These are phyloP conservation scores for Hirsutella minnesotensis DNA, from an alignment of 2,329 filamentous ascomycete genomes.

Conservation along the genomic window DNA sequence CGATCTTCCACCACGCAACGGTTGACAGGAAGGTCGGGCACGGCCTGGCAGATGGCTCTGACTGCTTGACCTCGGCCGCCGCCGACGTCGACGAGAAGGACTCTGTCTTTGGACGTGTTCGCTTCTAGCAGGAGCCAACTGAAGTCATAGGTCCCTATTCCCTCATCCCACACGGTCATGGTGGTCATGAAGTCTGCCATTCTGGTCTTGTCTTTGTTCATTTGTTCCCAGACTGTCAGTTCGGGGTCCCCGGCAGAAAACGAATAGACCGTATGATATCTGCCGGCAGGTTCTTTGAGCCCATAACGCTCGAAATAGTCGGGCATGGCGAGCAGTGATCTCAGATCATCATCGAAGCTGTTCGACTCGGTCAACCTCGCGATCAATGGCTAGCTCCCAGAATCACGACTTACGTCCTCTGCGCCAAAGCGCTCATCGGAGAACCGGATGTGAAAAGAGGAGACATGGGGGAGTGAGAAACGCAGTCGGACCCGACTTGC, in stretches of 20 bases:
- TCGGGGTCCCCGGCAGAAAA: constrained; percentile 17
- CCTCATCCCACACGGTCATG: constrained; percentile 14
- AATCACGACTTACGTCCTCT: constrained; percentile 1
- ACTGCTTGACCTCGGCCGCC: constrained; percentile 10
- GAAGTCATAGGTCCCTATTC: constrained; percentile 17
- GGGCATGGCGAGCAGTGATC: constrained; percentile 12
- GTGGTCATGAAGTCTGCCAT: constrained; percentile 13
- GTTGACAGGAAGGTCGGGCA: constrained; percentile 1
- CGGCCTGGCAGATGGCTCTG: constrained; percentile 6
- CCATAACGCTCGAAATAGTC: constrained; percentile 20
- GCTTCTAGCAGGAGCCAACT: constrained; percentile 12
- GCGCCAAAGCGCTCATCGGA: background rate
- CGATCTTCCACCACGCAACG: constrained; percentile 7
- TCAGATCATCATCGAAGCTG: constrained; percentile 15
- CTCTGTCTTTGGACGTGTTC: constrained; percentile 1
- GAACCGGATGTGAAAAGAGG: background rate
- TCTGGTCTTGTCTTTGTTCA: constrained; percentile 7
- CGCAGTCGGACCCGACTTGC: background rate
- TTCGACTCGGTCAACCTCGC: background rate
- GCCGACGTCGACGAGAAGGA: constrained; percentile 9
- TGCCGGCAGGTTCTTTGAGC: constrained; percentile 15
- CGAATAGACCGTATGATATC: constrained; percentile 13
- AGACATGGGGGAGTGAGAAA: background rate
- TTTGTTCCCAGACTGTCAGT: constrained; percentile 19
- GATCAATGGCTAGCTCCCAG: no score